These are phyloP conservation scores for Cryptococcus jaspeensis DNA, from an alignment of 1,284 basidiomycete genomes.

Conservation along the genomic window DNA sequence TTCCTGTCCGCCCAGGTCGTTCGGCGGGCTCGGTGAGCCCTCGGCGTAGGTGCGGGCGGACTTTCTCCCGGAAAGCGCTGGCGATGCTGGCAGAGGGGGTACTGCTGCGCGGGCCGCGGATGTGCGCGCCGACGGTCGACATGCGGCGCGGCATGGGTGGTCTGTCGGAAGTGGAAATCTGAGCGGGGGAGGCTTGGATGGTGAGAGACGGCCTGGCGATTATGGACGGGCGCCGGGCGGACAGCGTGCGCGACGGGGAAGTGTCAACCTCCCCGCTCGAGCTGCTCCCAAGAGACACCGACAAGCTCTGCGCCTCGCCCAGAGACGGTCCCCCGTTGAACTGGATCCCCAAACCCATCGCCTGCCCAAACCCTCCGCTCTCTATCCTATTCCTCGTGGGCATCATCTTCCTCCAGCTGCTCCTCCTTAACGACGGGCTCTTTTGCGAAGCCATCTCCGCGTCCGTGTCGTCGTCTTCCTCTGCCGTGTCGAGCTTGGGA, in stretches of 20 bases:
- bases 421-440: background rate
- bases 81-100: background rate
- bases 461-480: slow-evolving; percentile 17
- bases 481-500: background rate
- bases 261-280: slow-evolving; percentile 20
- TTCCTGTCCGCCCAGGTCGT: background rate
- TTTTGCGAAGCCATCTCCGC: slow-evolving; percentile 9
- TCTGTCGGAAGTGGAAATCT: background rate
- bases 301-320: slow-evolving; percentile 6
- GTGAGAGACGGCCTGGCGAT: background rate
- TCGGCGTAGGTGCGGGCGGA: slow-evolving; percentile 29
- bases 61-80: background rate
- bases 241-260: slow-evolving; percentile 19
- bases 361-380: slow-evolving; percentile 9
- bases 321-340: background rate
- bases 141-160: slow-evolving; percentile 6
- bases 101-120: background rate
- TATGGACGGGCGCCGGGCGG: background rate
- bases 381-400: slow-evolving; percentile 10
- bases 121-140: background rate
- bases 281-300: slow-evolving; percentile 19
- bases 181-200: background rate
- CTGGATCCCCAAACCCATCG: slow-evolving; percentile 12
- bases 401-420: background rate
- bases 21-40: slow-evolving; percentile 36